Evolutionary conservation across 768 basidiomycete genomes (phyloP).

Genomic region (Tricholomella constricta): DNA sequence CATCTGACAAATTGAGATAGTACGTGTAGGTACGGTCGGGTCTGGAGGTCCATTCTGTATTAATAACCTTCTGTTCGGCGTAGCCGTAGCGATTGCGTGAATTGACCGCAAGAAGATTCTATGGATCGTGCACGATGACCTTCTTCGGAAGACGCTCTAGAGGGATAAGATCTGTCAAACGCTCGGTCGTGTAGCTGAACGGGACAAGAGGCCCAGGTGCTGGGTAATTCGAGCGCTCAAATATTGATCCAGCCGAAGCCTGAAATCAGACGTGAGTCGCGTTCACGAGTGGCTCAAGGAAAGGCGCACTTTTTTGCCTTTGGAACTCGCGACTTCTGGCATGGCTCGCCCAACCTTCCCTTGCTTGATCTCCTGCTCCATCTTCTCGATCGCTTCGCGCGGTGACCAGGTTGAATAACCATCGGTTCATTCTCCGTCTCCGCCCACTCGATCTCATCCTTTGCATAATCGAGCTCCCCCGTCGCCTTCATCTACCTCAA

Average conservation of each 20-base stretch:
- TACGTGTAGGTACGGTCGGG: slow-evolving; percentile 34
- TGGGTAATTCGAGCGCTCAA: slow-evolving; percentile 38
- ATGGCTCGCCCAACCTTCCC: slow-evolving; percentile 7
- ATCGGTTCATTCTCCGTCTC: slow-evolving; percentile 37
- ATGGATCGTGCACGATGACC: slow-evolving; percentile 48
- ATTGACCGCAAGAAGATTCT: slow-evolving; percentile 28
- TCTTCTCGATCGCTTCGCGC: background rate
- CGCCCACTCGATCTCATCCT: slow-evolving; percentile 34
- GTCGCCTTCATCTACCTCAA: slow-evolving; percentile 34
- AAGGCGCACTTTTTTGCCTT: slow-evolving; percentile 5
- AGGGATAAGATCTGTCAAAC: slow-evolving; percentile 25
- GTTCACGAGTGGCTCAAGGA: background rate
- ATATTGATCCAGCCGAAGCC: slow-evolving; percentile 23
- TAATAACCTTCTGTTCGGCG: background rate
- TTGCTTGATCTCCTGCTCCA: slow-evolving; percentile 3
- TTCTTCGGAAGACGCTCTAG: slow-evolving; percentile 35
- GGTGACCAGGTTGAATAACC: slow-evolving; percentile 24
- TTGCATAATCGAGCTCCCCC: slow-evolving; percentile 34
- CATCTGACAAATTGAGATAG: slow-evolving; percentile 20
- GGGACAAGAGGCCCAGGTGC: slow-evolving; percentile 43
- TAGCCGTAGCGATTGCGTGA: background rate
- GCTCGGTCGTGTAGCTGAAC: slow-evolving; percentile 27
- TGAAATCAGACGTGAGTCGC: background rate
- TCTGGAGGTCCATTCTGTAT: slow-evolving; percentile 27
- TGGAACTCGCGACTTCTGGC: background rate